phyloP scores from a whole-genome alignment of 2,329 filamentous ascomycete species.

The Penicillium occitanis region DNA sequence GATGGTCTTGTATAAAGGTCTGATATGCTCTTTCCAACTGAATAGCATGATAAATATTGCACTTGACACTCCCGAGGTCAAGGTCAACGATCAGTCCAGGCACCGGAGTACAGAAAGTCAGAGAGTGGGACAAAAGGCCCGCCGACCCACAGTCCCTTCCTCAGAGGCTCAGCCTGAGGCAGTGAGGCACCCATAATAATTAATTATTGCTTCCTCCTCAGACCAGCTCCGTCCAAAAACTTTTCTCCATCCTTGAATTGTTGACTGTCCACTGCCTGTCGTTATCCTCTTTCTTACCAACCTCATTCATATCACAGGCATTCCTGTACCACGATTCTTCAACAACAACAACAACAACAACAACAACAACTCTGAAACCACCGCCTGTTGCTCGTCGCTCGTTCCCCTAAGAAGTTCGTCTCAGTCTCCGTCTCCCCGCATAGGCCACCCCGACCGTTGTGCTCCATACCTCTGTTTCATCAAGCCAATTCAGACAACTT shows the following conservation, averaged over 20 bases:
- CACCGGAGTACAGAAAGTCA: background rate
- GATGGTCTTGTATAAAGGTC: slow-evolving; percentile 1
- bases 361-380: background rate
- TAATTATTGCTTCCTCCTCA: background rate
- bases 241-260: slow-evolving; percentile 2
- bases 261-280: background rate
- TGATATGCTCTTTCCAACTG: background rate
- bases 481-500: background rate
- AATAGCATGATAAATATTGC: background rate
- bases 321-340: background rate
- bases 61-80: background rate
- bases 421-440: background rate
- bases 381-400: background rate
- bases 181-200: background rate
- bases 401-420: background rate
- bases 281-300: background rate
- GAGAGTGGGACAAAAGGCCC: background rate
- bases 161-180: background rate
- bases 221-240: background rate
- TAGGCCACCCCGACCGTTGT: slow-evolving; percentile 4
- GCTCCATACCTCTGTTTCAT: slow-evolving; percentile 10
- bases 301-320: background rate
- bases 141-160: background rate
- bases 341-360: background rate
- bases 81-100: background rate